Percentiles rank a stretch among this genome's conserved stretches.
Evolutionary conservation across 352 stramenopile species (phyloP).

Genomic region (Phytophthora cryptogea): DNA sequence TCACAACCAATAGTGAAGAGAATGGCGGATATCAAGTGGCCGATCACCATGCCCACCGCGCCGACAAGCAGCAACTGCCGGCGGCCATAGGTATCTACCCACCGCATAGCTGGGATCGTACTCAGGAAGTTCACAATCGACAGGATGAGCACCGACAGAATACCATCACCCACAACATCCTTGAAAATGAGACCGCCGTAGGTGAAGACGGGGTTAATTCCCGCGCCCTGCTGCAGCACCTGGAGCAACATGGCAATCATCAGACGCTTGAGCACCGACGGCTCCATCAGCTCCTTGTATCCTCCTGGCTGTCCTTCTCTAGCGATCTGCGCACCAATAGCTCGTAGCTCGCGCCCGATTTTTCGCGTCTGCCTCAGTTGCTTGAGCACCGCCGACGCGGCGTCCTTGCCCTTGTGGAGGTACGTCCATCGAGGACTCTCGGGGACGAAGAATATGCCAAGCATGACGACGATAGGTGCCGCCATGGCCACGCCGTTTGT

Average conservation of each 20-base stretch:
- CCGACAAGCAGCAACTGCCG: conserved; percentile 47
- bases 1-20: conserved; percentile 48
- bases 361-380: conserved; percentile 47
- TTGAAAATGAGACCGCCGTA: conserved; percentile 60
- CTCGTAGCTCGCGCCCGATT: conserved; percentile 46
- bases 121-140: conserved; percentile 55
- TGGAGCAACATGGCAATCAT: conserved; percentile 52
- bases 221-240: conserved; percentile 52
- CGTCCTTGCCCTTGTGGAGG: conserved; percentile 48
- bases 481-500: conserved; percentile 50
- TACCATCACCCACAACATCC: conserved; percentile 44
- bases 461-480: conserved; percentile 52
- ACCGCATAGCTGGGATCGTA: conserved; percentile 55
- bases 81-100: conserved; percentile 47
- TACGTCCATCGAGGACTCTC: conserved; percentile 47
- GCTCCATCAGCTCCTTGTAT: conserved; percentile 52
- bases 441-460: conserved; percentile 52
- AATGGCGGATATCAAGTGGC: conserved; percentile 43
- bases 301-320: conserved; percentile 34
- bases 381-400: conserved; percentile 41
- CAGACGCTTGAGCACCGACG: conserved; percentile 42
- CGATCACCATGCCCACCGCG: conserved; percentile 47
- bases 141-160: conserved; percentile 51
- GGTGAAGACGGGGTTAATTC: conserved; percentile 56
- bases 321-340: conserved; percentile 50